phyloP scores from a whole-genome alignment of 23 red algal genomes.

The Agarophyton chilense region DNA sequence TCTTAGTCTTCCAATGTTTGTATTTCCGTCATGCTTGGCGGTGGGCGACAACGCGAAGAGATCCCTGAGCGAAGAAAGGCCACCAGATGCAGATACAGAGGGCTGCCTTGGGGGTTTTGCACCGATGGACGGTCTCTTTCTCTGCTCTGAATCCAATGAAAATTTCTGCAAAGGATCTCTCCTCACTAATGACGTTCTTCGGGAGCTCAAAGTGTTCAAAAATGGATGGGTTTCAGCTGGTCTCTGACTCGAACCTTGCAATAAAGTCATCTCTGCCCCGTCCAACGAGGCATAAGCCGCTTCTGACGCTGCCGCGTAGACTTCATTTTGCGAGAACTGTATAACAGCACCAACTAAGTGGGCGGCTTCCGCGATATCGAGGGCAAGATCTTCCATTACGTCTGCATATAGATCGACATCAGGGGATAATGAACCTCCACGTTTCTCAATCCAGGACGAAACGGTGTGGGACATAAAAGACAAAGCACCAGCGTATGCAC shows the following conservation, averaged over 20 bases:
- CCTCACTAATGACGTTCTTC: neutral
- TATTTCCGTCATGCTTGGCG: neutral
- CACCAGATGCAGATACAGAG: neutral
- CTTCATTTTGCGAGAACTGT: slow-evolving; percentile 56
- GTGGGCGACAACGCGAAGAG: neutral
- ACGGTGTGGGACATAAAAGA: slow-evolving; percentile 45
- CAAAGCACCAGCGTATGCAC: slow-evolving; percentile 65
- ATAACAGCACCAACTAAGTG: slow-evolving; percentile 45
- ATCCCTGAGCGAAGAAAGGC: slow-evolving; percentile 28
- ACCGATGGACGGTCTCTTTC: neutral
- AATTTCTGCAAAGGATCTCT: neutral
- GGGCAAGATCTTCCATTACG: slow-evolving; percentile 71
- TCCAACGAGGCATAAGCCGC: slow-evolving; percentile 49
- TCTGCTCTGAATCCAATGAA: neutral
- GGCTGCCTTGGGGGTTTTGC: slow-evolving; percentile 12
- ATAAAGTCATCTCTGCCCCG: neutral
- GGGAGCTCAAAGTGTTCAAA: neutral
- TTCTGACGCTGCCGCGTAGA: slow-evolving; percentile 52
- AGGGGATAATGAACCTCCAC: slow-evolving; percentile 52
- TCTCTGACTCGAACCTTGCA: neutral
- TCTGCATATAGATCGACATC: slow-evolving; percentile 81
- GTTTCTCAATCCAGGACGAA: slow-evolving; percentile 59
- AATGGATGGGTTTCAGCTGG: neutral
- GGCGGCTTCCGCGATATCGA: slow-evolving; percentile 72
- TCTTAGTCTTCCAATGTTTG: neutral